These are phyloP conservation scores for Protoeuglena noctilucae DNA, from an alignment of 139 green algal species.

Conservation along the genomic window DNA sequence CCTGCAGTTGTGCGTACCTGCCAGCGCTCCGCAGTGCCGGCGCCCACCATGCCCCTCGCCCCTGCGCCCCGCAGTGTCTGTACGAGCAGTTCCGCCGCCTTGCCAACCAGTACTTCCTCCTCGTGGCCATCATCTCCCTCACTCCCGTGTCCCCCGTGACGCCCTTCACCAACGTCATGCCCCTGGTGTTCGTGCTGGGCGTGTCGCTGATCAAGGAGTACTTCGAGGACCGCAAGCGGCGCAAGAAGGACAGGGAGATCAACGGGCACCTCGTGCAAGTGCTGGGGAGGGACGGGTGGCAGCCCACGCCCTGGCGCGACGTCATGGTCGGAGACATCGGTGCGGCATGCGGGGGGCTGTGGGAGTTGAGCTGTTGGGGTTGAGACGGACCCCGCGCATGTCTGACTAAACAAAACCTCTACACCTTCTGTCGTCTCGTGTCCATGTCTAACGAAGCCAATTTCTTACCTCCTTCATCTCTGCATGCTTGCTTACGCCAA, in stretches of 20 bases:
- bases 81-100: constrained; percentile 58
- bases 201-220: constrained; percentile 29
- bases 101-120: constrained; percentile 63
- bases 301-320: constrained; percentile 2
- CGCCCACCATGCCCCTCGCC: too few relatives aligned
- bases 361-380: not conserved
- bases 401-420: too few relatives aligned
- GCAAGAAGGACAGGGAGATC: constrained; percentile 15
- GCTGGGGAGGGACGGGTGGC: not conserved
- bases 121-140: constrained; percentile 44
- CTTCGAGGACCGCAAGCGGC: constrained; percentile 22
- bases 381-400: not conserved
- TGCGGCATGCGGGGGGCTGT: not conserved
- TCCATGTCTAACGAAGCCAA: not conserved
- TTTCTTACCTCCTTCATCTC: not conserved
- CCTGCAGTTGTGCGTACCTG: too few relatives aligned
- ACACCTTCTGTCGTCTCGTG: not conserved
- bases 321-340: constrained; percentile 13
- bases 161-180: constrained; percentile 13
- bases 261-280: constrained; percentile 7
- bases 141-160: constrained; percentile 36
- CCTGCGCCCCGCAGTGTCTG: too few relatives aligned
- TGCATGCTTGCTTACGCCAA: not conserved
- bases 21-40: too few relatives aligned
- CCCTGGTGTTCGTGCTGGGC: constrained; percentile 31